Evolutionary conservation across 371 early-diverging fungal genomes (phyloP), one percentile per base, ranked within the genome.

Genomic region (Circinella umbellata): DNA sequence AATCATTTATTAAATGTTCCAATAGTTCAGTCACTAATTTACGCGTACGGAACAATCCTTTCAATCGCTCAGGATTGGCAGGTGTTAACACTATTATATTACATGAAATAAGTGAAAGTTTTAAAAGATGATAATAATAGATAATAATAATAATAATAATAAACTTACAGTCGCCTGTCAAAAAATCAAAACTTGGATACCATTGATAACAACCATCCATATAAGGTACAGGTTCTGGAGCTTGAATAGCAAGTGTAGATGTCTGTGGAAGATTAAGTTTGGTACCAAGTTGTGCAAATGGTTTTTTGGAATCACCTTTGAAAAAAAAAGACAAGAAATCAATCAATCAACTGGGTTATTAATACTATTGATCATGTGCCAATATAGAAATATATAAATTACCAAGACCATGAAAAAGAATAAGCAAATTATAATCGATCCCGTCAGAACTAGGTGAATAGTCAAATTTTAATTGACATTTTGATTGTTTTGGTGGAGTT

Each of bases 371-470:
- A 9, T 42, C 42, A 42, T 42, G 42, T 42, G 42, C 42, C 9
- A 49, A 55, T 48, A 34, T 18, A 1, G 13, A 37, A 18, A 63
- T 15, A 35, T 11, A 42, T 9, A 10, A 20, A 34, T 57, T 75
- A 84, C 84, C 93, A 38, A 93, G 81, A 35, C 93, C 93, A 72
- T 93, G 93, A 34, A 92, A 77, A 18, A 92, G 80, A 49, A 93
- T 74, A n/a, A 93, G 86, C n/a, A 91, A 69, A 76, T 91, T 91
- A 66, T 75, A 74, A 68, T 92, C 89, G 42, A 89, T 80, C 17
- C 88, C 87, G 72, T 92, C 92, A 9, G 57, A 37, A 63, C 88
- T 88, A 1, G 85, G 81, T 11, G 73, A 39, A 63, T 86, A 91
- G 34, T 85, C 75, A 68, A 88, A 89, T 61, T 69, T 62, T 7